A percentile compares a stretch with the other conserved stretches of the same genome.
These are phyloP conservation scores for Halophytophthora polymorphica DNA, from an alignment of 352 stramenopile genomes.

Conservation along the genomic window DNA sequence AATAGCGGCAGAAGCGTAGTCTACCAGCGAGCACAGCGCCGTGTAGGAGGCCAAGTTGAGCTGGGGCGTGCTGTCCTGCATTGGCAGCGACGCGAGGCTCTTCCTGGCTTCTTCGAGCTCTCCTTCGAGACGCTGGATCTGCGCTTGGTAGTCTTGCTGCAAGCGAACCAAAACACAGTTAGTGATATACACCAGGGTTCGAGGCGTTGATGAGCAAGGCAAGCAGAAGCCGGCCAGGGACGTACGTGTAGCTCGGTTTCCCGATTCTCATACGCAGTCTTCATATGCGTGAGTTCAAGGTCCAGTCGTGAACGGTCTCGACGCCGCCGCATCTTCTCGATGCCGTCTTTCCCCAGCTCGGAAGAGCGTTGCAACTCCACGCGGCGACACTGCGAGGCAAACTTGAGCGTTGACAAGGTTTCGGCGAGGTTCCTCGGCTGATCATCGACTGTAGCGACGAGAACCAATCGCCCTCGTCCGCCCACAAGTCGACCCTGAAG, in stretches of 20 bases:
- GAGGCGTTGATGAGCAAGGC: too few relatives aligned
- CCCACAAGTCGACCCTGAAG: constrained; percentile 50
- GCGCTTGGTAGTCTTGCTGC: constrained; percentile 37
- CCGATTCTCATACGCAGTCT: constrained; percentile 46
- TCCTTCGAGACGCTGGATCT: constrained; percentile 31
- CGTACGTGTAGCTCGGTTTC: constrained; percentile 44
- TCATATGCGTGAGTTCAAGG: constrained; percentile 49
- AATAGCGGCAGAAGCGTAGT: constrained; percentile 8
- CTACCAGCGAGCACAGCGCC: constrained; percentile 46
- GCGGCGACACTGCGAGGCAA: constrained; percentile 60
- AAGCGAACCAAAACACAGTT: constrained; percentile 2
- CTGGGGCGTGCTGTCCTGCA: neutral
- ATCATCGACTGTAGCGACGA: constrained; percentile 69
- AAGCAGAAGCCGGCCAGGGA: neutral
- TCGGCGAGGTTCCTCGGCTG: constrained; percentile 48
- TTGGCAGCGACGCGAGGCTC: neutral
- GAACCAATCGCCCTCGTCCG: constrained; percentile 37
- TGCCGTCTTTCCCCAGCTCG: constrained; percentile 9
- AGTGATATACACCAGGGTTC: neutral
- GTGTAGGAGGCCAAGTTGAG: constrained; percentile 34
- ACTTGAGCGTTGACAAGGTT: constrained; percentile 75
- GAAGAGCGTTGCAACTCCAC: constrained; percentile 38
- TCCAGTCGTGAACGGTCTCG: constrained; percentile 33
- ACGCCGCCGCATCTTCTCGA: constrained; percentile 12
- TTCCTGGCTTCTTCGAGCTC: constrained; percentile 22